phyloP scores from a whole-genome alignment of 805 yeast species.

The Metschnikowia cerradonensis region DNA sequence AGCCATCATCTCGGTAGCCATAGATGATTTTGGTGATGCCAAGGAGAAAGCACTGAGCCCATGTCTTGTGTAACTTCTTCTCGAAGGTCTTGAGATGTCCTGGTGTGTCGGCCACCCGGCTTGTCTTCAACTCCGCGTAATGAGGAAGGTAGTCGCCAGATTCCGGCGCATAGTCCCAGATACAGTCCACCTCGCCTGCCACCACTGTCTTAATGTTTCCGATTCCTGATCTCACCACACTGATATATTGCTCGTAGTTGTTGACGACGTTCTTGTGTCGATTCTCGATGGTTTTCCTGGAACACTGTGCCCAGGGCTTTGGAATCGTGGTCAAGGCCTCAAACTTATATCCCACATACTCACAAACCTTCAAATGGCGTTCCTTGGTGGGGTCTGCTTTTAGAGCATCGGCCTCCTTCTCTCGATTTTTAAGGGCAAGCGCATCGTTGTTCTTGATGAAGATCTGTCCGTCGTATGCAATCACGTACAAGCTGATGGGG shows the following conservation, averaged over 20 bases:
- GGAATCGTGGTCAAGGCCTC: constrained; percentile 73
- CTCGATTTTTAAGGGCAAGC: constrained; percentile 30
- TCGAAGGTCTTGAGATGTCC: constrained; percentile 66
- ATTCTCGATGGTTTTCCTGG: constrained; percentile 64
- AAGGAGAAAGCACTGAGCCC: constrained; percentile 91
- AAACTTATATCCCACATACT: constrained; percentile 78
- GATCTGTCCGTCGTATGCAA: constrained; percentile 70
- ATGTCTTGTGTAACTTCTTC: constrained; percentile 67
- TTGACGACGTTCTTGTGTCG: constrained; percentile 58
- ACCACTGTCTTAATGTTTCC: constrained; percentile 65
- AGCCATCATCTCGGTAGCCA: constrained; percentile 79
- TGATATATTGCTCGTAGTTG: constrained; percentile 71
- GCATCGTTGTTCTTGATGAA: constrained; percentile 53
- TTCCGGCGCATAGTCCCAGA: constrained; percentile 70
- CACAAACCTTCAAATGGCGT: constrained; percentile 36
- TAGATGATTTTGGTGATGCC: constrained; percentile 80
- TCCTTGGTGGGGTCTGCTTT: constrained; percentile 20
- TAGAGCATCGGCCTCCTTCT: constrained; percentile 16
- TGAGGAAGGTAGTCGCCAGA: constrained; percentile 54
- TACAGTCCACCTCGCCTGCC: constrained; percentile 92
- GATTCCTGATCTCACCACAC: constrained; percentile 81
- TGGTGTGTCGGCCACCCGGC: constrained; percentile 50
- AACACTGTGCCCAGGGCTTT: constrained; percentile 67
- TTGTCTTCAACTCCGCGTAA: constrained; percentile 82
- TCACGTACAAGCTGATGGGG: constrained; percentile 56